phyloP scores from a whole-genome alignment of 192 early-diverging fungal genomes.

The Coemansia sp. region DNA sequence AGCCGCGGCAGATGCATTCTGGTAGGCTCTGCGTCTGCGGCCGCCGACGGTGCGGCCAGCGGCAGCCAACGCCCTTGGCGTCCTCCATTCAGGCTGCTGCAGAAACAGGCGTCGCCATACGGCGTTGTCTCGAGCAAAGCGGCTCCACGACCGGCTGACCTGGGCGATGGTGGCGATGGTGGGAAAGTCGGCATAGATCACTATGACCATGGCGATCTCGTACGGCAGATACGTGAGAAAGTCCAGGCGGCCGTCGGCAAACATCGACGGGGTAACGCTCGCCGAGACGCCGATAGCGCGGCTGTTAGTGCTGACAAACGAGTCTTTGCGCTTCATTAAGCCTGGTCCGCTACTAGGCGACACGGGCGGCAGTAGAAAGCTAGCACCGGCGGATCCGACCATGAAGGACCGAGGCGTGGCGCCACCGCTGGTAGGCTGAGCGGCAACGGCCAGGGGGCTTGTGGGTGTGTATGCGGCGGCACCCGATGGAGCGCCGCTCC shows the following conservation, averaged over 20 bases:
- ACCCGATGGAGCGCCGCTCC: conserved; percentile 13
- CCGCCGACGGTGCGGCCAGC: conserved; percentile 9
- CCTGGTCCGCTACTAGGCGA: not conserved
- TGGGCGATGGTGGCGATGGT: conserved; percentile 59
- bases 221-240: conserved; percentile 64
- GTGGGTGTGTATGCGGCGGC: conserved; percentile 35
- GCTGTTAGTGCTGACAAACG: conserved; percentile 34
- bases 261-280: not conserved
- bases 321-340: conserved; percentile 47
- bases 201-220: conserved; percentile 69
- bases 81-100: conserved; percentile 56
- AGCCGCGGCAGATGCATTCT: not conserved
- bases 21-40: not conserved
- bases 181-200: conserved; percentile 61
- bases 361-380: not conserved
- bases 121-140: conserved; percentile 64
- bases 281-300: conserved; percentile 6
- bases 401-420: conserved; percentile 26
- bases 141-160: conserved; percentile 68
- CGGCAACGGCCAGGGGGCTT: conserved; percentile 26
- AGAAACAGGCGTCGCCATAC: conserved; percentile 69
- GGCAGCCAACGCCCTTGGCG: conserved; percentile 31
- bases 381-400: not conserved
- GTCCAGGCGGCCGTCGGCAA: conserved; percentile 44
- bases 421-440: conserved; percentile 13